phyloP scores from a whole-genome alignment of 495 filamentous ascomycete species.

The Talaromyces borbonicus region DNA sequence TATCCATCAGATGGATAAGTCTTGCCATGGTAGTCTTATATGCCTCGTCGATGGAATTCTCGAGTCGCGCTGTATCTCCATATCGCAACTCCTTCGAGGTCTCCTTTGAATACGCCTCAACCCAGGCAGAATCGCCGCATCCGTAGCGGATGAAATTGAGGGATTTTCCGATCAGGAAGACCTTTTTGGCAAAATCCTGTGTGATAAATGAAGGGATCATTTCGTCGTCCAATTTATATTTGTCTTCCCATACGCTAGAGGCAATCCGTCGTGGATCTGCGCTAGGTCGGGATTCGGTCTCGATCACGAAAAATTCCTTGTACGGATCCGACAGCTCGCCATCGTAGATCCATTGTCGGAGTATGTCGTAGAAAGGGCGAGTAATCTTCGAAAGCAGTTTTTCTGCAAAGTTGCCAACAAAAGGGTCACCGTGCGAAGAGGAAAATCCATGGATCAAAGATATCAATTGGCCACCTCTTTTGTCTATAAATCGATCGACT shows the following conservation, averaged over 20 bases:
- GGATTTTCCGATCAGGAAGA: slow-evolving; percentile 95
- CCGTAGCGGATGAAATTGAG: slow-evolving; percentile 96
- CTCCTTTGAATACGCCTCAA: slow-evolving; percentile 89
- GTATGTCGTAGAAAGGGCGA: slow-evolving; percentile 94
- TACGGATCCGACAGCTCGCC: slow-evolving; percentile 95
- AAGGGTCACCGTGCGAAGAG: slow-evolving; percentile 87
- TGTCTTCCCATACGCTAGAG: slow-evolving; percentile 94
- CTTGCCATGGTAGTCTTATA: slow-evolving; percentile 97
- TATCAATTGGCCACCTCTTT: slow-evolving; percentile 89
- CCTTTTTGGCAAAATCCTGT: slow-evolving; percentile 83
- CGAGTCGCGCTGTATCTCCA: slow-evolving; percentile 85
- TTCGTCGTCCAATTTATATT: slow-evolving; percentile 74
- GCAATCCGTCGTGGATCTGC: slow-evolving; percentile 55
- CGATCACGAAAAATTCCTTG: slow-evolving; percentile 88
- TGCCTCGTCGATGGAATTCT: slow-evolving; percentile 89
- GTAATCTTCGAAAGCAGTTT: slow-evolving; percentile 84
- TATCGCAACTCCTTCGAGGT: slow-evolving; percentile 88
- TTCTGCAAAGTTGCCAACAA: slow-evolving; percentile 89
- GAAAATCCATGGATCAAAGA: slow-evolving; percentile 90
- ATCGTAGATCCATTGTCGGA: slow-evolving; percentile 96
- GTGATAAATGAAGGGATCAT: slow-evolving; percentile 93
- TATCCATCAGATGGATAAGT: slow-evolving; percentile 86
- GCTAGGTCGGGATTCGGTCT: slow-evolving; percentile 45
- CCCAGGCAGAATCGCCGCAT: slow-evolving; percentile 90
- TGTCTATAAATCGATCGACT: slow-evolving; percentile 31